Evolutionary conservation across 2,329 filamentous ascomycete genomes (phyloP), one percentile per base, ranked within the genome.

Genomic region (Verticillium nonalfalfae): DNA sequence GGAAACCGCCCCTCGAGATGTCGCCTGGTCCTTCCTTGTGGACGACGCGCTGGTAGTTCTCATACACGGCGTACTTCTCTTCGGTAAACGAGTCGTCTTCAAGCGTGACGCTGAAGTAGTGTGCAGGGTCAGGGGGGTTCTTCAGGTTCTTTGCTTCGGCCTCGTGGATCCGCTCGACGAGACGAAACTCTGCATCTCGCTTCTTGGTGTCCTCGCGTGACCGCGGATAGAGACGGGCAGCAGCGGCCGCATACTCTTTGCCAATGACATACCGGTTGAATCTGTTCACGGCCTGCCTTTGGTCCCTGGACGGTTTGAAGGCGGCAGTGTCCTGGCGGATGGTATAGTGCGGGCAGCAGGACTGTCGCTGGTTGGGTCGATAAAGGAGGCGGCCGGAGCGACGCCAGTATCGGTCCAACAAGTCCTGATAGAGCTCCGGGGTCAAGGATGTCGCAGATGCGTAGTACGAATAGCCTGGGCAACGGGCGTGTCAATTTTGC

Each of bases 281-380:
- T 54, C 88, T 84, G 73, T 94, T 92, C 66, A 92, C 74, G 1
- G 88, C 81, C 70, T 93, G 89, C 40, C 91, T 81, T 69, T 95
- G 91, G 68, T 91, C 87, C 71, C 85, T 86, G 34, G 85, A 82
- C 6, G 90, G 79, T 66, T 84, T 86, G 74, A 90, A 90, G 45
- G 80, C 76, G 56, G 78, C 73, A 31, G 86, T 85, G 68, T 91
- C 89, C 21, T 93, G 79, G 56, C 90, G 86, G 60, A 95, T 87
- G 1, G 90, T 93, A 73, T 94, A 98, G 71, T 97, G 93, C 55
- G 93, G 93, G 73, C 95, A 99, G 70, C 95, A 99, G 64, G 92
- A 90, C 61, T 87, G 81, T 62, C 83, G 83, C 68, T 91, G 87
- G 73, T 95, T 89, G 14, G 91, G 90, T 63, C 91, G 86, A 75